phyloP scores from a whole-genome alignment of 441 rosid genomes.

The Syzygium malaccense region DNA sequence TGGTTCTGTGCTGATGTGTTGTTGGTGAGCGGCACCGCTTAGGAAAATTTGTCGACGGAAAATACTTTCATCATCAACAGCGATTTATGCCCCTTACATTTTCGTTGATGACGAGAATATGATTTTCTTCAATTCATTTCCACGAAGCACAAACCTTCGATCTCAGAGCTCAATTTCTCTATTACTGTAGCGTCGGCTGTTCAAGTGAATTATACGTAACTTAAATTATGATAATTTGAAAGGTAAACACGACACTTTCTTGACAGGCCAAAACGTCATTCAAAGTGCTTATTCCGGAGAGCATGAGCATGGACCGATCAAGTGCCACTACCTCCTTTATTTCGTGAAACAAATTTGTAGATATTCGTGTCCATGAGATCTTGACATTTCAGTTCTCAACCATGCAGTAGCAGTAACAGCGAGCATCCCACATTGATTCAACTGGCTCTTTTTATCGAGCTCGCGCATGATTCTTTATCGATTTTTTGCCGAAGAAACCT shows the following conservation, averaged over 20 bases:
- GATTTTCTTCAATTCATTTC: not conserved
- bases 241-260: not conserved
- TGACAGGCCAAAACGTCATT: not conserved
- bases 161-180: not conserved
- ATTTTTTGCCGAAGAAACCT: not conserved
- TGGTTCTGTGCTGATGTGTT: not conserved
- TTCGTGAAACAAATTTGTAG: not conserved
- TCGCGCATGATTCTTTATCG: not conserved
- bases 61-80: too few relatives aligned
- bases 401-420: not conserved
- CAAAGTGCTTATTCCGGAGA: not conserved
- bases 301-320: not conserved
- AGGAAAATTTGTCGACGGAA: not conserved
- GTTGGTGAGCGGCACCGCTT: not conserved
- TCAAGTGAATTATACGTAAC: not conserved
- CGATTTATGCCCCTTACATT: not conserved
- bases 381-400: not conserved
- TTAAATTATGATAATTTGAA: not conserved
- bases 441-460: not conserved
- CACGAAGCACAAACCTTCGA: not conserved
- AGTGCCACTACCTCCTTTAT: too few relatives aligned
- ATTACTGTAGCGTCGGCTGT: rapidly evolving
- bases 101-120: not conserved
- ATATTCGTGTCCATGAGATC: not conserved
- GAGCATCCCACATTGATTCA: not conserved